Percentiles rank a stretch among this genome's conserved stretches.
These are phyloP conservation scores for Giardia muris DNA, from an alignment of 208 protist species.

Conservation along the genomic window DNA sequence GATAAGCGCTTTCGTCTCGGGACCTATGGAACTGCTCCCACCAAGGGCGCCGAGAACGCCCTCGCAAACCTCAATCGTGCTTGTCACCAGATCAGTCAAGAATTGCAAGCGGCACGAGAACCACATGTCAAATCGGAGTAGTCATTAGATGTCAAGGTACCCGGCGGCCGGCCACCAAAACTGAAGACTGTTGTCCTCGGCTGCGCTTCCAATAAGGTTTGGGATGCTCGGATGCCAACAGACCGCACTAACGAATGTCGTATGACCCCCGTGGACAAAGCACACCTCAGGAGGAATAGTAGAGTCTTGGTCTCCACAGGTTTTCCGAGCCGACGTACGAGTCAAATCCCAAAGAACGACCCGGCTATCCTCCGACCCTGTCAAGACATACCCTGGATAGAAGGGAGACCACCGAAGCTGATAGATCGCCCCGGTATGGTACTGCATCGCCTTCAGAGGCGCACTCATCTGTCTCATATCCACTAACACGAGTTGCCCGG, in stretches of 20 bases:
- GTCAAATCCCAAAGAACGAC: background rate
- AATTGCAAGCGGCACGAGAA: too few relatives aligned
- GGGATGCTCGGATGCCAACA: background rate
- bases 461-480: background rate
- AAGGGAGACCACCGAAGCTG: background rate
- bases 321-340: background rate
- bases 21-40: too few relatives aligned
- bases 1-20: too few relatives aligned
- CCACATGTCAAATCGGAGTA: too few relatives aligned
- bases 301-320: background rate
- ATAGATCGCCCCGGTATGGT: conserved; percentile 20
- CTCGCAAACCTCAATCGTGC: too few relatives aligned
- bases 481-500: background rate
- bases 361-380: conserved; percentile 5
- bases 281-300: background rate
- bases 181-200: conserved; percentile 19
- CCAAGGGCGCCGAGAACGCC: too few relatives aligned
- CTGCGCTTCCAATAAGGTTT: conserved; percentile 25
- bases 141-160: background rate
- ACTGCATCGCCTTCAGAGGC: background rate
- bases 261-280: conserved; percentile 17
- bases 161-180: conserved; percentile 21
- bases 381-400: background rate
- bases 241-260: background rate
- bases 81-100: too few relatives aligned